A percentile compares a stretch with the other conserved stretches of the same genome.
Conservation (phyloP, 768 basidiomycete species). For the Neoboletus magnificus region DNA sequence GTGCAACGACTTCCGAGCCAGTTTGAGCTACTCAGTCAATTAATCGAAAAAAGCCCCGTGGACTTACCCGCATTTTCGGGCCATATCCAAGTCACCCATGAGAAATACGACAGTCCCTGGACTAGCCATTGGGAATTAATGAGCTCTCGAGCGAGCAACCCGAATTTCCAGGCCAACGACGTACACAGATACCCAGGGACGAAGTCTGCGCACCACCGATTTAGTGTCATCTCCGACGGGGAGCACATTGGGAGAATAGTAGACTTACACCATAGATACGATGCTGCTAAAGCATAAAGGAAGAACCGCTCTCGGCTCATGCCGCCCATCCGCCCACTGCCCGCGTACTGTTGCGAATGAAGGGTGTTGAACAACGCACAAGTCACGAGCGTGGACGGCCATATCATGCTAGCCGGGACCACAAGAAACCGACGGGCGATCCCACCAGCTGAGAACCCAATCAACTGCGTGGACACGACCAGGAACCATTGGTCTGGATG, state of each 20-base stretch:
- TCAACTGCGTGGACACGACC: constrained; percentile 71
- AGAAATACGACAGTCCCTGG: constrained; percentile 54
- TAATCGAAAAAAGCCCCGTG: constrained; percentile 2
- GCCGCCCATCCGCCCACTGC: constrained; percentile 58
- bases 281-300: constrained; percentile 55
- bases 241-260: neutral
- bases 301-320: constrained; percentile 78
- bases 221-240: constrained; percentile 1
- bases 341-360: constrained; percentile 65
- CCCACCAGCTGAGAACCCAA: constrained; percentile 83
- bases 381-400: constrained; percentile 72
- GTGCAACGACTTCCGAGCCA: constrained; percentile 37
- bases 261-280: constrained; percentile 57
- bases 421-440: constrained; percentile 72
- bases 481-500: constrained; percentile 70
- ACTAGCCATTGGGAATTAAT: constrained; percentile 28
- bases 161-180: constrained; percentile 9
- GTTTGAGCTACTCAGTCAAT: constrained; percentile 16
- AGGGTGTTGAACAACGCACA: constrained; percentile 78
- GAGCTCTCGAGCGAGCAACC: neutral
- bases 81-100: constrained; percentile 56
- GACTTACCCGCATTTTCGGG: constrained; percentile 45
- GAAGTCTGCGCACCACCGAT: constrained; percentile 31
- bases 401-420: constrained; percentile 58
- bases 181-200: constrained; percentile 45